Evolutionary conservation across 2,329 filamentous ascomycete species (phyloP).

Genomic region (Chaetomium sp.): DNA sequence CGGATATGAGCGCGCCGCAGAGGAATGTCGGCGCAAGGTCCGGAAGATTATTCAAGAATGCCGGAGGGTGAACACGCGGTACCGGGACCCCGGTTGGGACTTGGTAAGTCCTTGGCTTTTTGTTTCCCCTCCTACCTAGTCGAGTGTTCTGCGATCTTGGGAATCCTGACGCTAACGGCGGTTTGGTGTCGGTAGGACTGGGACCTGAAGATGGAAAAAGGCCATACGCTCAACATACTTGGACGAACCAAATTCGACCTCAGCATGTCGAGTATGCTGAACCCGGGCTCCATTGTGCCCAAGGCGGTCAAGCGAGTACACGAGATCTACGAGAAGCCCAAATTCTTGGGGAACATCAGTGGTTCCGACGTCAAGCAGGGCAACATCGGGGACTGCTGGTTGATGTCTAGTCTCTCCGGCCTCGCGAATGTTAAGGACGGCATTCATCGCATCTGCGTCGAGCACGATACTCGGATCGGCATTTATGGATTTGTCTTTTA

Average conservation of each 20-base stretch:
- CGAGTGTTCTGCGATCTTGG: not conserved
- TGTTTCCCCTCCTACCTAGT: not conserved
- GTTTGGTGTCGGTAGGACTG: constrained; percentile 41
- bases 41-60: constrained; percentile 60
- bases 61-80: constrained; percentile 69
- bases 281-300: constrained; percentile 48
- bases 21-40: constrained; percentile 57
- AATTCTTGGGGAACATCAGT: constrained; percentile 59
- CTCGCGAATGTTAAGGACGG: constrained; percentile 66
- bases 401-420: constrained; percentile 71
- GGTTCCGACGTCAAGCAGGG: constrained; percentile 74
- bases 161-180: not conserved
- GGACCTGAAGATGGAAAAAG: constrained; percentile 61
- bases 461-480: constrained; percentile 65
- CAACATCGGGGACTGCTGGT: constrained; percentile 73
- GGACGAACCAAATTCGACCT: constrained; percentile 48
- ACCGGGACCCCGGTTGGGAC: constrained; percentile 60
- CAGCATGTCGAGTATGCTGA: constrained; percentile 36
- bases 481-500: constrained; percentile 90
- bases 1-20: constrained; percentile 57
- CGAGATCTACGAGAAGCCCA: constrained; percentile 69
- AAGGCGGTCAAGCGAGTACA: constrained; percentile 69
- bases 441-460: constrained; percentile 69
- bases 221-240: constrained; percentile 48
- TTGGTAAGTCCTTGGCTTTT: constrained; percentile 39